Evolutionary conservation across 2,329 filamentous ascomycete species (phyloP).

Genomic region (Sporothrix pallida): DNA sequence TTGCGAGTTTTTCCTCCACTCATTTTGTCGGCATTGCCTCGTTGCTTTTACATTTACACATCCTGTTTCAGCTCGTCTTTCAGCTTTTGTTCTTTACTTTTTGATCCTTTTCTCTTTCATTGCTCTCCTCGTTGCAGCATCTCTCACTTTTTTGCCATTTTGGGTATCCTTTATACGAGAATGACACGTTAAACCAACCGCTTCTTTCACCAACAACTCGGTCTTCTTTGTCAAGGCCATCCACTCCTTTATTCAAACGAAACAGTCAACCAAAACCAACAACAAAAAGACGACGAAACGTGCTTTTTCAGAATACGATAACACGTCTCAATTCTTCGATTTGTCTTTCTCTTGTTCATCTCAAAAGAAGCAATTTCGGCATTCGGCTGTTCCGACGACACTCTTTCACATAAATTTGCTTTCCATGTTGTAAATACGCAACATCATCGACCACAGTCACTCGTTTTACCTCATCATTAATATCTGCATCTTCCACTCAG

Average conservation of each 20-base stretch:
- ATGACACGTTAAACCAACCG: constrained; percentile 21
- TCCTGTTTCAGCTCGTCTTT: too few species aligned
- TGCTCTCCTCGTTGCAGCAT: constrained; percentile 13
- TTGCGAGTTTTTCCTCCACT: too few species aligned
- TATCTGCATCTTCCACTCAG: background rate
- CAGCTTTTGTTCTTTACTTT: background rate
- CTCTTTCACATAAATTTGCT: background rate
- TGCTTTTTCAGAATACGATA: background rate
- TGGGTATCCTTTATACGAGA: background rate
- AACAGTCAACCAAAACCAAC: background rate
- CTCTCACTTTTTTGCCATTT: background rate
- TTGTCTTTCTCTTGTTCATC: background rate
- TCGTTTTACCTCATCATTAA: constrained; percentile 23
- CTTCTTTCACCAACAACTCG: background rate
- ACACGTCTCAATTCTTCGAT: background rate
- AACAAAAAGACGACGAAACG: constrained; percentile 8
- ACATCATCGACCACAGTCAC: background rate
- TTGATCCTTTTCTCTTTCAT: background rate
- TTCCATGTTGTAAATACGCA: constrained; percentile 11
- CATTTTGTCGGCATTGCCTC: too few species aligned
- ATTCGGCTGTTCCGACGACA: background rate
- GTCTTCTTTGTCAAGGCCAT: constrained; percentile 28
- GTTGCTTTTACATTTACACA: too few species aligned
- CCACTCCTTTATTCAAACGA: constrained; percentile 28
- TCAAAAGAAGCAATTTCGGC: background rate